A percentile compares a stretch with the other conserved stretches of the same genome.
Evolutionary conservation across 257 asterid genomes (phyloP).

Genomic region (Leptodermis oblonga): DNA sequence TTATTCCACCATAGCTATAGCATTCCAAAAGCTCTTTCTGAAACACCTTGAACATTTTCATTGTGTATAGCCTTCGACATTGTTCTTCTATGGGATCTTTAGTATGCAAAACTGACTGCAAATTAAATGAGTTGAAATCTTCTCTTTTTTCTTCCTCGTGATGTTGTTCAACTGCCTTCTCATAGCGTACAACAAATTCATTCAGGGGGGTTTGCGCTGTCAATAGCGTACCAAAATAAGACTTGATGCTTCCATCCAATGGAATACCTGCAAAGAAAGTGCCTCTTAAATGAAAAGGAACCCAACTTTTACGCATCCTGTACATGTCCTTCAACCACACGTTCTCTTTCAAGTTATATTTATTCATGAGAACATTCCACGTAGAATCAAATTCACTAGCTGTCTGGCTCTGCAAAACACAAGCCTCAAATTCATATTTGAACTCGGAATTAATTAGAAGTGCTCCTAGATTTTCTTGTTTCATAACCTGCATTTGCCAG

Average conservation of each 20-base stretch:
- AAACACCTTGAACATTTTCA: constrained; percentile 69
- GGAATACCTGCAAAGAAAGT: constrained; percentile 93
- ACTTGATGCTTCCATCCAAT: constrained; percentile 65
- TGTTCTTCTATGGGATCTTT: constrained; percentile 97
- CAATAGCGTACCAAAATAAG: constrained; percentile 56
- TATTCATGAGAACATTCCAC: constrained; percentile 70
- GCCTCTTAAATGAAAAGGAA: constrained; percentile 59
- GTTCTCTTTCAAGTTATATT: constrained; percentile 57
- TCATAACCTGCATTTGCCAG: constrained; percentile 66
- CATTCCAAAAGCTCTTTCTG: constrained; percentile 93
- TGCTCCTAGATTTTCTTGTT: constrained; percentile 66
- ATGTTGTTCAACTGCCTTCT: constrained; percentile 67
- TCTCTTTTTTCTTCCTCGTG: constrained; percentile 87
- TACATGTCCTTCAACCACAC: constrained; percentile 82
- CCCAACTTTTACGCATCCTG: constrained; percentile 78
- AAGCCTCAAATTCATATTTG: constrained; percentile 73
- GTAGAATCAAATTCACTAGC: constrained; percentile 75
- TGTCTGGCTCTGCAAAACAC: constrained; percentile 69
- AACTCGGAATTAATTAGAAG: constrained; percentile 64
- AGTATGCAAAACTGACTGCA: constrained; percentile 71
- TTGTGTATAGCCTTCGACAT: constrained; percentile 76
- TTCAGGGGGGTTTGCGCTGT: constrained; percentile 55
- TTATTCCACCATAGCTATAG: constrained; percentile 72
- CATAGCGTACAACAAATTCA: constrained; percentile 65
- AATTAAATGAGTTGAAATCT: constrained; percentile 71